Percentiles rank a stretch among this genome's conserved stretches.
Evolutionary conservation across 108 stramenopile species (phyloP).

Genomic region (Skeletonema potamos): DNA sequence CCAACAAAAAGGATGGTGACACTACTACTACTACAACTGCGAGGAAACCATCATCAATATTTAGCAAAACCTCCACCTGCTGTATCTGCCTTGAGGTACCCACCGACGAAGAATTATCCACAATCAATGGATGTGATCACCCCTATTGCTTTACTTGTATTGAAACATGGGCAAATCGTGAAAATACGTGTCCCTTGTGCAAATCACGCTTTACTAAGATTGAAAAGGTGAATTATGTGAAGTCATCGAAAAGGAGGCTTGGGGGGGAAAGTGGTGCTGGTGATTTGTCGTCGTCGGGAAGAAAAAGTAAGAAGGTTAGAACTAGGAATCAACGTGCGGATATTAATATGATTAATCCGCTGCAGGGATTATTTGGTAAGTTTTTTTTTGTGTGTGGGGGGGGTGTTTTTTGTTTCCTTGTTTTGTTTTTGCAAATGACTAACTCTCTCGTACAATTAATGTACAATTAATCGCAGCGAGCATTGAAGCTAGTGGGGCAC

Average conservation of each 20-base stretch:
- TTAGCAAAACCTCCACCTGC: conserved; percentile 33
- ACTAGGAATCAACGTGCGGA: conserved; percentile 69
- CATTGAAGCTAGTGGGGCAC: conserved; percentile 36
- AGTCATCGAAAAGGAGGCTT: conserved; percentile 2
- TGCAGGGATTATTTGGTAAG: conserved; percentile 44
- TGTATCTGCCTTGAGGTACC: conserved; percentile 81
- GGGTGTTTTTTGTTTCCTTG: not conserved
- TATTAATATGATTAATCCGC: conserved; percentile 16
- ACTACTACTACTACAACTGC: too few species aligned
- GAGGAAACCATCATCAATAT: not conserved
- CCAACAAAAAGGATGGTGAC: not conserved
- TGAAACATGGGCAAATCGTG: conserved; percentile 82
- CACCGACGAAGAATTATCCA: conserved; percentile 53
- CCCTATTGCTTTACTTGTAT: conserved; percentile 87
- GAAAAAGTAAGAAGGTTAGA: conserved; percentile 67
- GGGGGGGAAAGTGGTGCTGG: conserved; percentile 4
- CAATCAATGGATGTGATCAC: conserved; percentile 78
- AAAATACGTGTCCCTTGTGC: conserved; percentile 89
- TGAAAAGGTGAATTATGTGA: conserved; percentile 55
- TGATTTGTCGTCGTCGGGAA: conserved; percentile 1
- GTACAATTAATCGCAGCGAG: conserved; percentile 3
- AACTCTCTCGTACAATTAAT: not conserved
- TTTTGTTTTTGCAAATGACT: not conserved
- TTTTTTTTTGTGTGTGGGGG: not conserved
- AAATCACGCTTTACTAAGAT: conserved; percentile 81